Evolutionary conservation across 768 basidiomycete species (phyloP), one percentile per base, ranked within the genome.

Genomic region (Tephrocybe rancida): DNA sequence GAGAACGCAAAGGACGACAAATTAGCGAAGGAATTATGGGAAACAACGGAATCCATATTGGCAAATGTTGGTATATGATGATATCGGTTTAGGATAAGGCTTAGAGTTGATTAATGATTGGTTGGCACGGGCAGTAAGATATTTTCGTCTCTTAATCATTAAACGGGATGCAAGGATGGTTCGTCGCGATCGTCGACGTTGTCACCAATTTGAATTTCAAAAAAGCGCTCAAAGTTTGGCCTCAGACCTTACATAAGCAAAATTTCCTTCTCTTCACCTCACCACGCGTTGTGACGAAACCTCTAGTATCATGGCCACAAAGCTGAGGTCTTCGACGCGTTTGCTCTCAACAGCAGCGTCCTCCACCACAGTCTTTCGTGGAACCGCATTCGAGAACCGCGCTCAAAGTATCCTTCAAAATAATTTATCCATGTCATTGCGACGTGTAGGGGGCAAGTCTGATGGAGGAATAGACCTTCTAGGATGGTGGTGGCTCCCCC

Each of bases 401-500:
- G 85, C 87, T 0, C 77, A 87, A 24, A 65, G 69, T 8, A 61
- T 92, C 5, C 77, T 94, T 4, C 81, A 83, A 32, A 67, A 79
- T 2, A 68, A 82, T 42, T 72, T 95, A 44, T 90, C 88, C 30
- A 97, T 96, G 94, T 78, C 85, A 1, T 77, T 95, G 3, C 76
- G 71, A 42, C 83, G 85, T 46, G 85, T 95, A 14, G 94, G 94
- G 3, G 92, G 94, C n/a, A 84, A 79, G 62, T 79, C 83, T n/a
- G 95, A 96, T 66, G 92, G 94, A 4, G 95, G 95, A 0, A 74
- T 97, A 38, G 95, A 97, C 69, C 75, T 96, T 19, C 67, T 87
- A 48, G 95, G 95, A 14, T 95, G 92, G 92, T 96, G 95, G 95
- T 93, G 87, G 87, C 72, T 96, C 3, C 93, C 90, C 24, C 52